A percentile compares a stretch with the other conserved stretches of the same genome.
These are phyloP conservation scores for Ustilago loliicola DNA, from an alignment of 1,284 basidiomycete genomes.

Conservation along the genomic window DNA sequence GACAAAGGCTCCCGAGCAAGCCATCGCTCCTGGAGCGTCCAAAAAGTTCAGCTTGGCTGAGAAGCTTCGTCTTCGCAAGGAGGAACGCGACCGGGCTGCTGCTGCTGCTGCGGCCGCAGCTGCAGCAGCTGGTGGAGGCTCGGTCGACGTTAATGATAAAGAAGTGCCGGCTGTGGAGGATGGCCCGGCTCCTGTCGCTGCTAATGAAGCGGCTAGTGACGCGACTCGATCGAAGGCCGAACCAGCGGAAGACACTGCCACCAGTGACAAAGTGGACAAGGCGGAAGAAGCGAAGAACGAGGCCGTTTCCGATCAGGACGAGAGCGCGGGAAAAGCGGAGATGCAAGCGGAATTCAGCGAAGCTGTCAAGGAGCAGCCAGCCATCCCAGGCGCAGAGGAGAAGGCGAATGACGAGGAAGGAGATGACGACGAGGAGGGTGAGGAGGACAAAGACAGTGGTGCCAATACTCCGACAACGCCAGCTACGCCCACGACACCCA, in stretches of 20 bases:
- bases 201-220: background rate
- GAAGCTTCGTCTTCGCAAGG: slow-evolving; percentile 46
- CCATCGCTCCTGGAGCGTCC: background rate
- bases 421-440: slow-evolving; percentile 19
- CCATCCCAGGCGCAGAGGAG: background rate
- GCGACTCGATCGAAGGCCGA: background rate
- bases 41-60: slow-evolving; percentile 53
- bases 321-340: background rate
- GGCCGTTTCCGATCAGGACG: background rate
- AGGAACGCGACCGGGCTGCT: slow-evolving; percentile 43
- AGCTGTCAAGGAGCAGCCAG: background rate
- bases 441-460: slow-evolving; percentile 20
- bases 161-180: background rate
- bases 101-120: slow-evolving; percentile 27
- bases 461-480: slow-evolving; percentile 23
- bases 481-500: slow-evolving; percentile 24
- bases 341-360: too few species aligned
- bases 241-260: background rate
- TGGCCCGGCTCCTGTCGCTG: background rate
- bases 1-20: background rate
- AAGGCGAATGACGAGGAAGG: slow-evolving; percentile 8
- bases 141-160: background rate
- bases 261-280: background rate
- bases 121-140: background rate
- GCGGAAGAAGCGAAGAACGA: background rate